Evolutionary conservation across 768 basidiomycete species (phyloP), one percentile per base, ranked within the genome.

Genomic region (Tulasnella sp.): DNA sequence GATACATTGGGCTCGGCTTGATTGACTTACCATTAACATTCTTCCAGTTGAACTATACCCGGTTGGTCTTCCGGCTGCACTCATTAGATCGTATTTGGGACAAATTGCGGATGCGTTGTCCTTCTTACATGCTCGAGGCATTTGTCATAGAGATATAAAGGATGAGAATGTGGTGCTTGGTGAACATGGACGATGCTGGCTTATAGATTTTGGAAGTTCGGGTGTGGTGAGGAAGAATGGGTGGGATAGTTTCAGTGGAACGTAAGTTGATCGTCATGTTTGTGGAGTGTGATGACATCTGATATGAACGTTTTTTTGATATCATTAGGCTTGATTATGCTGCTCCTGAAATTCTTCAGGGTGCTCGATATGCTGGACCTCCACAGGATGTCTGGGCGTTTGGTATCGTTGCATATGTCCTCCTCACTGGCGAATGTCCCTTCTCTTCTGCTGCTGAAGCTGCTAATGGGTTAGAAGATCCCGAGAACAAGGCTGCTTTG

Each of bases 351-450:
- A 98, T 99, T 51, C 67, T 99, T 27, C 80, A 89, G 15, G 93
- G 93, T 3, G 90, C 95, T 63, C 77, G 86, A 44, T 99, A 99
- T 64, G 75, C 84, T 57, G 95, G 93, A 31, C 92, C 91, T 62
- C 90, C 93, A 63, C 92, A 96, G 65, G 93, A 99, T 59, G 85
- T 96, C 2, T 99, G 93, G 92, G 93, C 93, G 0, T 86, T 93
- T 54, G 93, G 93, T 12, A 91, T 98, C 20, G 89, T 99, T 19
- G 90, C 82, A 10, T 99, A 91, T 64, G 93, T 99, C 50, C 76
- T 99, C 56, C 74, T 98, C 15, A 76, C 83, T 19, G 88, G 89
- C 5, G 89, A 93, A 68, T 92, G 89, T 61, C 88, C 88, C 1
- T 92, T 91, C 69, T 78, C 81, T 67, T 88, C 84, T 15, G 82